A percentile compares a stretch with the other conserved stretches of the same genome.
Conservation (phyloP, 2,329 filamentous ascomycete species). For the Penicillium polonicum region DNA sequence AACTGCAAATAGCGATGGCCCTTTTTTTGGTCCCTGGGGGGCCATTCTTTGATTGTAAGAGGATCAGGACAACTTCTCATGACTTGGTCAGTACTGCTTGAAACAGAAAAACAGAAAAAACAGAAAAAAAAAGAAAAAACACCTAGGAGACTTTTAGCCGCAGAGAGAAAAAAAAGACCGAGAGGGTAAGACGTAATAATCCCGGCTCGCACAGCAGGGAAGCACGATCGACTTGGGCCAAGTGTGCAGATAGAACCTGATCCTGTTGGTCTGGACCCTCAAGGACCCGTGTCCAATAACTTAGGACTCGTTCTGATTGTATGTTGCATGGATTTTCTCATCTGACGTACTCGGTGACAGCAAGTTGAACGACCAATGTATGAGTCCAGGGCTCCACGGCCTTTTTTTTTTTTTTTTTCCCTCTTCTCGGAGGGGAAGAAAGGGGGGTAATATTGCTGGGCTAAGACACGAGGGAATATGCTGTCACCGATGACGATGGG, state of each 20-base stretch:
- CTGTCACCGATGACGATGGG: constrained; percentile 28
- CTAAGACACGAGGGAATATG: constrained; percentile 16
- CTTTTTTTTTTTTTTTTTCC: not conserved
- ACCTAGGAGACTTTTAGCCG: not conserved
- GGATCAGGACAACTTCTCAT: not conserved
- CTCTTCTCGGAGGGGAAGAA: not conserved
- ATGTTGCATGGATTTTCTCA: constrained; percentile 12
- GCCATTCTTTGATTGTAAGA: not conserved
- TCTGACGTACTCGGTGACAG: constrained; percentile 1
- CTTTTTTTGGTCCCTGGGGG: not conserved
- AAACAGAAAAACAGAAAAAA: not conserved
- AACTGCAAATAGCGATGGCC: not conserved
- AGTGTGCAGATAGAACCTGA: constrained; percentile 3
- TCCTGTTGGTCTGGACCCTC: constrained; percentile 23
- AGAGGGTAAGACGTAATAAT: constrained; percentile 1
- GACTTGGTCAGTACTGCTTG: not conserved
- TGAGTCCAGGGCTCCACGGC: constrained; percentile 1
- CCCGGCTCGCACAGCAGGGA: constrained; percentile 5
- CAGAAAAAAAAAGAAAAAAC: not conserved
- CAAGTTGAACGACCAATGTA: constrained; percentile 1
- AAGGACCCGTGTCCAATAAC: constrained; percentile 15
- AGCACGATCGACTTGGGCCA: constrained; percentile 10
- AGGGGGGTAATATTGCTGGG: constrained; percentile 1
- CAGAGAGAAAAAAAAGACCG: not conserved
- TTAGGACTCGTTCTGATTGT: constrained; percentile 1